Evolutionary conservation across 345 rosid species (phyloP).

Genomic region (Aurinia saxatilis): DNA sequence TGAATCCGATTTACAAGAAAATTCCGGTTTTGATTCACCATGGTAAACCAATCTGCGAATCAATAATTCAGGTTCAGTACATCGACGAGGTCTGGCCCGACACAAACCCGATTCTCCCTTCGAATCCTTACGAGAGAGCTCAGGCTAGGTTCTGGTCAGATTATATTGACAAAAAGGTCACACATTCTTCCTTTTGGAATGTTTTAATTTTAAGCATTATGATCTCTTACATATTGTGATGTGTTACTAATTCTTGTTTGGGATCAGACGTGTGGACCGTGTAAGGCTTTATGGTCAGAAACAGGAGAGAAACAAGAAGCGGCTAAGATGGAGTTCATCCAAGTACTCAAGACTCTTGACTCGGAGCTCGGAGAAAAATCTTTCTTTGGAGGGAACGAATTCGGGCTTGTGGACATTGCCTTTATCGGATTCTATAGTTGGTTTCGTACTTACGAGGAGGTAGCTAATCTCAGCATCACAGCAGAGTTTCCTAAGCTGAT

Average conservation of each 20-base stretch:
- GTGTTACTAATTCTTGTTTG: not conserved
- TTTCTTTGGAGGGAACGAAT: not conserved
- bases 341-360: conserved; percentile 7
- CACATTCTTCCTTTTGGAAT: not conserved
- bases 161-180: conserved; percentile 17
- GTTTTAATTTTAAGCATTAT: no score
- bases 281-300: not conserved
- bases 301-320: conserved; percentile 11
- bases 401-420: conserved; percentile 9
- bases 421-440: conserved; percentile 13
- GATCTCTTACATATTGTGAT: not conserved
- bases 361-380: not conserved
- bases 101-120: not conserved
- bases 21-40: no score
- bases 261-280: not conserved
- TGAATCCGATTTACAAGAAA: no score
- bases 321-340: not conserved
- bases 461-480: not conserved
- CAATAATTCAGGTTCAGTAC: no score
- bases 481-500: conserved; percentile 7
- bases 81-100: conserved; percentile 8
- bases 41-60: no score
- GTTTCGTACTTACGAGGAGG: conserved; percentile 4
- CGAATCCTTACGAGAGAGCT: conserved; percentile 20
- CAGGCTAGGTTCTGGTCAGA: conserved; percentile 22